Evolutionary conservation across 176 grass and related monocot genomes (phyloP).

Genomic region (Carex cristatella): DNA sequence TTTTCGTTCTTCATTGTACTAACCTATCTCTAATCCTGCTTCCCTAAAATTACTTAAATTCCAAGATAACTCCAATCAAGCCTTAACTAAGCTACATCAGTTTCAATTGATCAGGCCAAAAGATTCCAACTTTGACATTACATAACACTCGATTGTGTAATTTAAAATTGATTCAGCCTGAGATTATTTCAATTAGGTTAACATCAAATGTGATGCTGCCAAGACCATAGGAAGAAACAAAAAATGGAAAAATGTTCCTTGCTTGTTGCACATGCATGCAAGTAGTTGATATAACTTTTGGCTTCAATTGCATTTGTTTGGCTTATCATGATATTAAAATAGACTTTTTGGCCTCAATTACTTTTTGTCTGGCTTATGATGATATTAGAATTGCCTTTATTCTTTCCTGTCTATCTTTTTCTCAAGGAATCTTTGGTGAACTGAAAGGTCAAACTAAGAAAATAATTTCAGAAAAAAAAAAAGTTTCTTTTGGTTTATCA

Average conservation of each 20-base stretch:
- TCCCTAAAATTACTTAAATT: background rate
- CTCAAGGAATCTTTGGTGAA: background rate
- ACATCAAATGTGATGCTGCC: background rate
- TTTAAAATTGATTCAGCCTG: background rate
- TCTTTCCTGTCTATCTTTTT: background rate
- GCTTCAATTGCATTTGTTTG: background rate
- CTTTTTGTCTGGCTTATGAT: constrained; percentile 4
- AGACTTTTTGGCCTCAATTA: background rate
- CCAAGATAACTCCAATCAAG: background rate
- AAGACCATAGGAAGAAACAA: background rate
- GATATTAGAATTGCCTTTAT: background rate
- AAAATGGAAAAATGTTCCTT: background rate
- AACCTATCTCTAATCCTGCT: background rate
- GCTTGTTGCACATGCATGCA: background rate
- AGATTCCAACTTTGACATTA: background rate
- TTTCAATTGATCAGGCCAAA: background rate
- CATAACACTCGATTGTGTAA: background rate
- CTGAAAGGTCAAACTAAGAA: background rate
- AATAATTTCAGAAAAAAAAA: background rate
- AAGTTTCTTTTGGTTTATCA: background rate
- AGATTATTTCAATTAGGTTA: background rate
- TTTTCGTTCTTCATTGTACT: background rate
- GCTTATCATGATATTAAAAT: background rate
- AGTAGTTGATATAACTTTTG: background rate
- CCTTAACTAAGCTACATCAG: background rate